A percentile compares a stretch with the other conserved stretches of the same genome.
phyloP scores from a whole-genome alignment of 805 yeast genomes.

The Barnettozyma pratensis region DNA sequence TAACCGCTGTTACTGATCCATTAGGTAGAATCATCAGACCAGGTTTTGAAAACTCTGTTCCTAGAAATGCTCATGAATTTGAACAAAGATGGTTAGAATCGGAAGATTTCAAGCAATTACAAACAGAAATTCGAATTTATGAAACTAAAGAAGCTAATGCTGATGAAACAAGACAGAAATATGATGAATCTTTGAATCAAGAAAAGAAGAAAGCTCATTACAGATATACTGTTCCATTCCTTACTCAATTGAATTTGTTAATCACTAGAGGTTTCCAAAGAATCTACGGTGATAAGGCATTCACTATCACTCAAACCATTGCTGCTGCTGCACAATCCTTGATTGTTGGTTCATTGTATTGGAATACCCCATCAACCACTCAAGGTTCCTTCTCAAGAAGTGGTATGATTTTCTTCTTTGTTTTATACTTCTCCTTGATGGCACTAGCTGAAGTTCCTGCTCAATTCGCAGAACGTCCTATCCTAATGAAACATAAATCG shows the following conservation, averaged over 20 bases:
- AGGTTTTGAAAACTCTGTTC: constrained; percentile 50
- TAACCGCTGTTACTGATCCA: constrained; percentile 70
- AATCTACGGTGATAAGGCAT: constrained; percentile 54
- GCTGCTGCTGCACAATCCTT: constrained; percentile 49
- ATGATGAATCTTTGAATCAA: constrained; percentile 25
- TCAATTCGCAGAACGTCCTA: constrained; percentile 47
- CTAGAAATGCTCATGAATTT: constrained; percentile 60
- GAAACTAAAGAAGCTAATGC: constrained; percentile 21
- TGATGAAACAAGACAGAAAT: constrained; percentile 30
- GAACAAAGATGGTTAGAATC: constrained; percentile 52
- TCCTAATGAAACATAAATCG: constrained; percentile 64
- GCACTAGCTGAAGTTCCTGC: constrained; percentile 42
- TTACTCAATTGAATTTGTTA: constrained; percentile 45
- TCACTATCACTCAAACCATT: constrained; percentile 26
- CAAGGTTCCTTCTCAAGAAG: constrained; percentile 59
- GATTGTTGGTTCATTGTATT: constrained; percentile 59
- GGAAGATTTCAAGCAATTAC: constrained; percentile 33
- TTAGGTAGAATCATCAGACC: constrained; percentile 45
- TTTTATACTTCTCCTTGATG: constrained; percentile 48
- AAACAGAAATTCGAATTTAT: constrained; percentile 42
- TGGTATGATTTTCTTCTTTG: constrained; percentile 55
- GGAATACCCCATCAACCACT: constrained; percentile 44
- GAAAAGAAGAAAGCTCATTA: constrained; percentile 26
- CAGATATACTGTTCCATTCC: constrained; percentile 25
- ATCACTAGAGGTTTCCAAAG: constrained; percentile 49